phyloP scores from a whole-genome alignment of 176 grass and related monocot genomes.

The Oryza rufipogon region DNA sequence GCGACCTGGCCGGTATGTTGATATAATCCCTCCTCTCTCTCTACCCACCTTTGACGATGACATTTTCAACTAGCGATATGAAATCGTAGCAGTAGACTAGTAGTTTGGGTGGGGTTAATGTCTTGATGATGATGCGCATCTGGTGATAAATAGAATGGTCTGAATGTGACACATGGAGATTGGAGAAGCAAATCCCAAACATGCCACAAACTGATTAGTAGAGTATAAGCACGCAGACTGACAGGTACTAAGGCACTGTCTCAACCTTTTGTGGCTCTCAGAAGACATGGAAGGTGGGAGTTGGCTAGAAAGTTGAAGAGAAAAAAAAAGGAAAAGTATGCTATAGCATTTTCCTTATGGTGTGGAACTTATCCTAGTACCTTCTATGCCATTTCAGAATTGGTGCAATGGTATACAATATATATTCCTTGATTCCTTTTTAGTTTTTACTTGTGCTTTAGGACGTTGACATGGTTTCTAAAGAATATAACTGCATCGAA shows the following conservation, averaged over 20 bases:
- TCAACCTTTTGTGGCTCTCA: neutral
- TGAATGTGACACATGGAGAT: neutral
- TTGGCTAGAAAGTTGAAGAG: neutral
- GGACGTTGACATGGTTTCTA: neutral
- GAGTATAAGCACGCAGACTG: neutral
- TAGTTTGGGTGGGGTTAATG: neutral
- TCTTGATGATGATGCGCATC: neutral
- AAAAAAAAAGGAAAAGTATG: neutral
- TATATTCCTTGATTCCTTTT: neutral
- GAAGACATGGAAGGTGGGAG: neutral
- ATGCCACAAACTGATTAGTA: neutral
- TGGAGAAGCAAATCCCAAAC: neutral
- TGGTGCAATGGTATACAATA: neutral
- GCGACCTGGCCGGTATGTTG: slow-evolving; percentile 30
- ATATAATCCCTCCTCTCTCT: neutral
- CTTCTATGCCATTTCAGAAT: neutral
- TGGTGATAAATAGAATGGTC: neutral
- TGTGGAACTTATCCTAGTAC: neutral
- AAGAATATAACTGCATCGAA: neutral
- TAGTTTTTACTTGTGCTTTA: neutral
- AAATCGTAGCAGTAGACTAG: neutral
- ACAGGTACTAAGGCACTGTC: neutral
- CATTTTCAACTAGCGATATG: neutral
- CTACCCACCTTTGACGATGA: neutral
- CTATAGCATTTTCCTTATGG: neutral